Percentiles rank a stretch among this genome's conserved stretches.
Evolutionary conservation across 441 rosid species (phyloP).

Genomic region (Populus hybrid): DNA sequence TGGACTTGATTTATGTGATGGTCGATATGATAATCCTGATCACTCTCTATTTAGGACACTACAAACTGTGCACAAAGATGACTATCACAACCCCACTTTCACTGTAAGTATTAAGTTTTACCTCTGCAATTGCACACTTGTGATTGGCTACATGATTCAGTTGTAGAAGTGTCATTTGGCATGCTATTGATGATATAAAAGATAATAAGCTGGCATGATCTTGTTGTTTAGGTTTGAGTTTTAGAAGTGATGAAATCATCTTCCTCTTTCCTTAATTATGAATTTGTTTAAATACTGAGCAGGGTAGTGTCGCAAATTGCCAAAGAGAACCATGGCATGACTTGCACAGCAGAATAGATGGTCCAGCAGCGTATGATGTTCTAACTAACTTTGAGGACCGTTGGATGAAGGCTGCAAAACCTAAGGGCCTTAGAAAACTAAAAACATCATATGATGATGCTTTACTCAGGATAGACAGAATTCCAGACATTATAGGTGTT

Average conservation of each 20-base stretch:
- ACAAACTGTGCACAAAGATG: constrained; percentile 70
- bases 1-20: constrained; percentile 97
- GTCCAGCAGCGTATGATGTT: constrained; percentile 97
- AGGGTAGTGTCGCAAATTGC: constrained; percentile 63
- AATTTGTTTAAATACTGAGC: constrained; percentile 14
- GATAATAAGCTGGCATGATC: not conserved
- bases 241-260: not conserved
- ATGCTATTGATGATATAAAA: not conserved
- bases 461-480: constrained; percentile 71
- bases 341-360: constrained; percentile 83
- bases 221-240: not conserved
- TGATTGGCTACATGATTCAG: not conserved
- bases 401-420: constrained; percentile 87
- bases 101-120: constrained; percentile 46
- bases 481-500: constrained; percentile 73
- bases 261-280: constrained; percentile 11
- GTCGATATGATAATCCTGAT: constrained; percentile 87
- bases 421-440: constrained; percentile 57
- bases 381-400: constrained; percentile 91
- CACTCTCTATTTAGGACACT: constrained; percentile 77
- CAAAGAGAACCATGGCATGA: constrained; percentile 99
- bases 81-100: constrained; percentile 88
- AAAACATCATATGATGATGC: constrained; percentile 73
- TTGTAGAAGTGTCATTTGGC: not conserved
- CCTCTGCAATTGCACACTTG: constrained; percentile 10